Conservation (phyloP, 441 rosid genomes). For the Eruca vesicaria region DNA sequence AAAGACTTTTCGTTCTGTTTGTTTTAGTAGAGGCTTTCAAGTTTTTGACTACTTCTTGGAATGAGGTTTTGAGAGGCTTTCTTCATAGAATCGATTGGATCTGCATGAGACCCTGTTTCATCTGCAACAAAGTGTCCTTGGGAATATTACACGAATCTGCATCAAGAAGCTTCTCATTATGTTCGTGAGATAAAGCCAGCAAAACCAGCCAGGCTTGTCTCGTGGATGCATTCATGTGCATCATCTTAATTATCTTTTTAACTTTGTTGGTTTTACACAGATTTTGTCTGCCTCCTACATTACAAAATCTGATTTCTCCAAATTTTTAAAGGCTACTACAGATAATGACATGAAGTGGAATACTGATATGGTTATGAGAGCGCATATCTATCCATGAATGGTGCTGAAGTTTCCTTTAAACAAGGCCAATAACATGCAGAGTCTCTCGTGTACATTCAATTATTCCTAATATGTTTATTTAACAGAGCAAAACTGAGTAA, state of each 20-base stretch:
- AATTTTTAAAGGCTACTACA: not conserved
- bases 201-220: constrained; percentile 8
- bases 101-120: too few species aligned
- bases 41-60: too few species aligned
- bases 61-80: too few species aligned
- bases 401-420: not conserved
- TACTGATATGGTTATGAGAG: not conserved
- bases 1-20: too few species aligned
- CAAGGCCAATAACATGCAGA: not conserved
- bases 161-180: too few species aligned
- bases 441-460: not conserved
- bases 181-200: too few species aligned
- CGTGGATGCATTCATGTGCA: constrained; percentile 17
- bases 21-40: too few species aligned
- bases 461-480: not conserved
- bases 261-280: not conserved
- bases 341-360: not conserved
- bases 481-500: not conserved
- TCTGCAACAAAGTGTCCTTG: too few species aligned
- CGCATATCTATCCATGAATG: not conserved
- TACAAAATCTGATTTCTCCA: not conserved
- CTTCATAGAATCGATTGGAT: too few species aligned
- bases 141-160: too few species aligned
- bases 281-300: constrained; percentile 15
- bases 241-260: not conserved